A percentile compares a stretch with the other conserved stretches of the same genome.
phyloP scores from a whole-genome alignment of 2,329 filamentous ascomycete species.

The Fusarium duplospermum region DNA sequence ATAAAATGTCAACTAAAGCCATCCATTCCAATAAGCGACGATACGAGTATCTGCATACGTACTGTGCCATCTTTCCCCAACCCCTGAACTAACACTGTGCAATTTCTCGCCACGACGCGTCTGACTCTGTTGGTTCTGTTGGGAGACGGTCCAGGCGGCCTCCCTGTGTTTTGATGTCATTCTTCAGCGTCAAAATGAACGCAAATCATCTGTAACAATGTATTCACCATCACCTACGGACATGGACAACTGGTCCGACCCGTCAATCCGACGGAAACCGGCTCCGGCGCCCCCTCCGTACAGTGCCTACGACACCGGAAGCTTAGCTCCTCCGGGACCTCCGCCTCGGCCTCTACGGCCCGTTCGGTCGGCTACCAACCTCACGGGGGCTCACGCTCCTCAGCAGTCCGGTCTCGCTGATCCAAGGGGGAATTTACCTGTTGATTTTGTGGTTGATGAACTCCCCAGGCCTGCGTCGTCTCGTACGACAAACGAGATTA shows the following conservation, averaged over 20 bases:
- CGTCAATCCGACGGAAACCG: constrained; percentile 27
- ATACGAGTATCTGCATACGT: constrained; percentile 11
- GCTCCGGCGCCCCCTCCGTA: constrained; percentile 30
- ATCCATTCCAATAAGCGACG: not conserved
- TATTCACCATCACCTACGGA: constrained; percentile 4
- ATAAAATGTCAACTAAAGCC: not conserved
- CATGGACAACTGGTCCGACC: constrained; percentile 25
- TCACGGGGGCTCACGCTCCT: constrained; percentile 37
- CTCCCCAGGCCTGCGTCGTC: constrained; percentile 28
- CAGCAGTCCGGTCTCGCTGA: constrained; percentile 38
- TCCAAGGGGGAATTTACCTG: constrained; percentile 26
- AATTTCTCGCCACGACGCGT: constrained; percentile 37
- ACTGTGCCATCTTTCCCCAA: constrained; percentile 20
- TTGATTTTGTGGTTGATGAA: constrained; percentile 42
- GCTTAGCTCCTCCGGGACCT: constrained; percentile 31
- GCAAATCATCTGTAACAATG: not conserved
- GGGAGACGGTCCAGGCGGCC: not conserved
- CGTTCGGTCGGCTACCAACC: constrained; percentile 42
- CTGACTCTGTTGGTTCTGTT: not conserved
- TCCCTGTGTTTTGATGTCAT: constrained; percentile 14
- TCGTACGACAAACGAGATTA: constrained; percentile 38
- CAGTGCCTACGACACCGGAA: constrained; percentile 19
- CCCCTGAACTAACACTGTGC: constrained; percentile 35
- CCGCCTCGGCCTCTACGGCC: constrained; percentile 38
- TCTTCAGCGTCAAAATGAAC: not conserved